A percentile compares a stretch with the other conserved stretches of the same genome.
These are phyloP conservation scores for Crithidia bombi DNA, from an alignment of 208 protist genomes.

Conservation along the genomic window DNA sequence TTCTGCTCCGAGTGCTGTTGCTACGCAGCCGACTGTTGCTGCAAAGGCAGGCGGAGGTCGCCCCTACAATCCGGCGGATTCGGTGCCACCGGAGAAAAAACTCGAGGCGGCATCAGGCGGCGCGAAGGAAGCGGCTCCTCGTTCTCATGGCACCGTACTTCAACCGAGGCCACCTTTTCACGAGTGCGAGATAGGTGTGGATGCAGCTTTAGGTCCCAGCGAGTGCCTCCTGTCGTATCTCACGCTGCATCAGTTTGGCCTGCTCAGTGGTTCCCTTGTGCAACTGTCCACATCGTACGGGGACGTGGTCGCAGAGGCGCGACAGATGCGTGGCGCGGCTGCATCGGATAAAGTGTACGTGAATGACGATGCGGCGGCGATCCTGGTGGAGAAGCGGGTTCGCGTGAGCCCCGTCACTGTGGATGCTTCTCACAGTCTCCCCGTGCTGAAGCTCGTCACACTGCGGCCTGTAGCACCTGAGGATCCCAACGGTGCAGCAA, in stretches of 20 bases:
- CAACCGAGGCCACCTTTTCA: background rate
- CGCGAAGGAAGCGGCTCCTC: no score
- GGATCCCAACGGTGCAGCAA: background rate
- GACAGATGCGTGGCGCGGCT: constrained; percentile 6
- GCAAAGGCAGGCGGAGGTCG: no score
- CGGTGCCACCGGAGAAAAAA: no score
- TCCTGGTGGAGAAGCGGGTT: constrained; percentile 29
- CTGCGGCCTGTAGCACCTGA: constrained; percentile 15
- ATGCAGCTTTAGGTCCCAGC: constrained; percentile 20
- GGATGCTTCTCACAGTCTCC: constrained; percentile 2
- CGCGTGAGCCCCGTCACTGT: constrained; percentile 10
- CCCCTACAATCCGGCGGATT: no score
- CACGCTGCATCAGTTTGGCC: constrained; percentile 19
- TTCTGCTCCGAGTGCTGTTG: background rate
- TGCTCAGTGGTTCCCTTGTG: constrained; percentile 24
- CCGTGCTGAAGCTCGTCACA: constrained; percentile 21
- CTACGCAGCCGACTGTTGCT: no score
- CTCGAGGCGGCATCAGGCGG: no score
- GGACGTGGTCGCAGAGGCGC: constrained; percentile 28
- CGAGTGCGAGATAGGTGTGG: background rate
- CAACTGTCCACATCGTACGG: constrained; percentile 20
- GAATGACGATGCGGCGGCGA: constrained; percentile 32
- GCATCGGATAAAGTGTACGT: constrained; percentile 19
- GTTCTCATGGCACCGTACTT: no score
- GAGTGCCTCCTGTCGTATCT: constrained; percentile 19